phyloP scores from a whole-genome alignment of 208 protist species.

The Acanthamoeba culbertsoni region DNA sequence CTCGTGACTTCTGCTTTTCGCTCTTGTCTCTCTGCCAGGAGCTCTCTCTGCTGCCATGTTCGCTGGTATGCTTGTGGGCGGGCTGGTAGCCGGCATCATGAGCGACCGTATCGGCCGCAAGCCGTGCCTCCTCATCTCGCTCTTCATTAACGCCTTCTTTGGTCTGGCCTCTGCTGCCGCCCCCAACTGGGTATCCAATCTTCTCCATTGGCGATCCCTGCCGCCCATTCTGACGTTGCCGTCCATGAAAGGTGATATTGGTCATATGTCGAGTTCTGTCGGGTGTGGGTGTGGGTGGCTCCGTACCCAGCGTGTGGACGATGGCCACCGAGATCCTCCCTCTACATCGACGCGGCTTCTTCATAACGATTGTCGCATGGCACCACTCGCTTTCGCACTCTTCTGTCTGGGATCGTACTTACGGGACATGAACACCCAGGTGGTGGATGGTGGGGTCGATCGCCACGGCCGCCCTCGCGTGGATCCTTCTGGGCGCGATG shows the following conservation, averaged over 20 bases:
- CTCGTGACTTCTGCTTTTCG: neutral
- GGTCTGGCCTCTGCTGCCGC: conserved; percentile 17
- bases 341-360: conserved; percentile 49
- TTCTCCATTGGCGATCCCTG: neutral
- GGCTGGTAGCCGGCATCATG: neutral
- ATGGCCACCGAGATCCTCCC: conserved; percentile 56
- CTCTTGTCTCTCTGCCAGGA: neutral
- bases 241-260: neutral
- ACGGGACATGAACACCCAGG: too few species aligned
- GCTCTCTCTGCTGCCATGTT: conserved; percentile 63
- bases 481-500: conserved; percentile 48
- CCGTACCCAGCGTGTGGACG: conserved; percentile 63
- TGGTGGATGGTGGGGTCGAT: conserved; percentile 66
- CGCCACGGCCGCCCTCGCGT: conserved; percentile 13
- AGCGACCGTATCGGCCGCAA: conserved; percentile 59
- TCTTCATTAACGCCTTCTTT: conserved; percentile 58
- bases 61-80: conserved; percentile 60
- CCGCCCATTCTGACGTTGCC: neutral
- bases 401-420: too few species aligned
- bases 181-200: neutral
- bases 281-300: conserved; percentile 64
- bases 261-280: conserved; percentile 45
- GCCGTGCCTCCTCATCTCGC: neutral
- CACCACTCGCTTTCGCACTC: too few species aligned
- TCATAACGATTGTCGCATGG: conserved; percentile 60